Conservation (phyloP, 371 early-diverging fungal genomes). For the Entomophthora muscae region DNA sequence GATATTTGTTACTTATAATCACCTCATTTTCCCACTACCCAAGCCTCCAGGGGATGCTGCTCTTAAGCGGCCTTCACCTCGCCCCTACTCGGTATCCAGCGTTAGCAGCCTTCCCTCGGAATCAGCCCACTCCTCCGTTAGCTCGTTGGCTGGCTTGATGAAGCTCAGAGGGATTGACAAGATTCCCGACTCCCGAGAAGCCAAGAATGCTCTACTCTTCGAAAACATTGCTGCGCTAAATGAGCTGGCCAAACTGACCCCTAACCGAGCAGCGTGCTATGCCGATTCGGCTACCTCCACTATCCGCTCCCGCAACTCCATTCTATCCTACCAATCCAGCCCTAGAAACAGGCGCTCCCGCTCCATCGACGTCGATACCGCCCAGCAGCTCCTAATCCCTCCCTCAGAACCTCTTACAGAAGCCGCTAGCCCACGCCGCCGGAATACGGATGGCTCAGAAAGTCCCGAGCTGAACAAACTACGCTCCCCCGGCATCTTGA, state of each 20-base stretch:
- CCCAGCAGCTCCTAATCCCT: not conserved
- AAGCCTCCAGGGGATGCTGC: not conserved
- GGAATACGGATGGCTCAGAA: not conserved
- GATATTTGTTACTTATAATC: not conserved
- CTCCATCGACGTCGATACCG: not conserved
- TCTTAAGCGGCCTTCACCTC: not conserved
- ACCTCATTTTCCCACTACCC: constrained; percentile 2
- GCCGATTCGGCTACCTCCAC: not conserved
- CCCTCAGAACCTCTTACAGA: not conserved
- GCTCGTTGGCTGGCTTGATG: not conserved
- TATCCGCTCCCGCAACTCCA: not conserved
- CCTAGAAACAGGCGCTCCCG: not conserved
- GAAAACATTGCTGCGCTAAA: constrained; percentile 4
- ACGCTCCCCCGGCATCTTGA: not conserved
- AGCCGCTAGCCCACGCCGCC: not conserved
- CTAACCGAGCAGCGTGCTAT: not conserved
- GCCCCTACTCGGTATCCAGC: constrained; percentile 5
- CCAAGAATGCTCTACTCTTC: not conserved
- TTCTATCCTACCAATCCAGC: constrained; percentile 1
- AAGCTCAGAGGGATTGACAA: not conserved
- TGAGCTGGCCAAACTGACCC: not conserved
- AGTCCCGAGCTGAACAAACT: not conserved
- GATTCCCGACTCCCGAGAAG: not conserved
- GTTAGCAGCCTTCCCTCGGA: not conserved
- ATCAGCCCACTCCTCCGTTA: not conserved